A percentile compares a stretch with the other conserved stretches of the same genome.
These are phyloP conservation scores for Huiozyma naganishii DNA, from an alignment of 805 yeast species.

Conservation along the genomic window DNA sequence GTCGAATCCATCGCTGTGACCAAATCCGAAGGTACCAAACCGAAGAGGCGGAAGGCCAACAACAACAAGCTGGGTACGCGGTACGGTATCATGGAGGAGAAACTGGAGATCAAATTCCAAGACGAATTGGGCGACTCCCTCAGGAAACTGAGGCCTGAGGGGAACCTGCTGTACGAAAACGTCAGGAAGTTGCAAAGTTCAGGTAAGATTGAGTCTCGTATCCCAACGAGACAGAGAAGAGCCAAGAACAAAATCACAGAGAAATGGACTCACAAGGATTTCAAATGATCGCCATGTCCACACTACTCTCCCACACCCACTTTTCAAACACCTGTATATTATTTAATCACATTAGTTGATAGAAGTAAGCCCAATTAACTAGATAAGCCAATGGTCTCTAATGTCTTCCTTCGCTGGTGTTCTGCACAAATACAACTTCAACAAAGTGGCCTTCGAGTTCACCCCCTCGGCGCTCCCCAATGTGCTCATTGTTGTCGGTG, in stretches of 20 bases:
- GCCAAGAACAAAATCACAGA: constrained; percentile 72
- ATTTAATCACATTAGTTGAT: too few species aligned
- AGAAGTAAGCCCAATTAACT: background rate
- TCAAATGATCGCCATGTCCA: constrained; percentile 33
- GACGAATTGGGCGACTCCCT: constrained; percentile 82
- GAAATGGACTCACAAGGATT: constrained; percentile 89
- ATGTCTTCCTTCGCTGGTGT: constrained; percentile 25
- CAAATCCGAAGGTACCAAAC: constrained; percentile 6
- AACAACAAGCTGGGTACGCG: constrained; percentile 36
- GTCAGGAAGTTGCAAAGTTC: constrained; percentile 71
- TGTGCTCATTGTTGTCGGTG: constrained; percentile 61
- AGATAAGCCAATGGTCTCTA: background rate
- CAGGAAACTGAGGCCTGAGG: constrained; percentile 82
- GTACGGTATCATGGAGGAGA: constrained; percentile 36
- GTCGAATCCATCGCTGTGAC: constrained; percentile 10
- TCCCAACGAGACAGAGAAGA: constrained; percentile 55
- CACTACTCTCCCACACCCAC: too few species aligned
- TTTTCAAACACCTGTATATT: too few species aligned
- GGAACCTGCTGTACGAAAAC: constrained; percentile 72
- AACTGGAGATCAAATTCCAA: constrained; percentile 67
- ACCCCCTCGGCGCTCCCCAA: constrained; percentile 30
- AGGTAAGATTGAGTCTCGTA: constrained; percentile 81
- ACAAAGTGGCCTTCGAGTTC: constrained; percentile 48
- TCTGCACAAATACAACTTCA: constrained; percentile 36
- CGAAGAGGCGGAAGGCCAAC: constrained; percentile 24